These are phyloP conservation scores for Baorangia bicolor DNA, from an alignment of 768 basidiomycete species.

Conservation along the genomic window DNA sequence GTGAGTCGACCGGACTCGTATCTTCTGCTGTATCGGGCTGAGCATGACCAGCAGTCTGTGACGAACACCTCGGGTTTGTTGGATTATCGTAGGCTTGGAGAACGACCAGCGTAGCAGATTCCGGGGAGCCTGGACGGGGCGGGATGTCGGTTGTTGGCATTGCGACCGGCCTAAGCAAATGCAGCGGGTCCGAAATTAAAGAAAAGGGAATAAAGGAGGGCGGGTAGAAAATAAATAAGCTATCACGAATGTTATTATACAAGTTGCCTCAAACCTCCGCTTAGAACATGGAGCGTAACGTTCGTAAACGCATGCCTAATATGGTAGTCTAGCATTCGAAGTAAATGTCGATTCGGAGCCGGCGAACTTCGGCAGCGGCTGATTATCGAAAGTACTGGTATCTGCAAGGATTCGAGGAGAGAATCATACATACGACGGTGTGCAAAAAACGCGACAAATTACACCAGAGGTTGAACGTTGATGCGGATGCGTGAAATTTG, in stretches of 20 bases:
- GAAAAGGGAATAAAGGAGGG: slow-evolving; percentile 4
- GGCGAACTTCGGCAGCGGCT: neutral
- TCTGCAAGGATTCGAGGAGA: neutral
- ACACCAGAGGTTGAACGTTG: neutral
- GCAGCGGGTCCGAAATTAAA: slow-evolving; percentile 6
- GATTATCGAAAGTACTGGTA: neutral
- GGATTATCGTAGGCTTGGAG: slow-evolving; percentile 24
- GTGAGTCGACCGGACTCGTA: slow-evolving; percentile 10
- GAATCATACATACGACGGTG: neutral
- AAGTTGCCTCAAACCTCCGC: slow-evolving; percentile 5
- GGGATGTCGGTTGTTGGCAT: slow-evolving; percentile 13
- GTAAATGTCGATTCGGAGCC: neutral
- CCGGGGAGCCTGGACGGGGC: slow-evolving; percentile 19
- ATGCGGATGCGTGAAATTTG: no score
- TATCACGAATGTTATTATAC: slow-evolving; percentile 2
- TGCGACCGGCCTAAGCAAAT: neutral
- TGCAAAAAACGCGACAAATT: neutral
- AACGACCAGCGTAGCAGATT: slow-evolving; percentile 32
- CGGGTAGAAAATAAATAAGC: slow-evolving; percentile 19
- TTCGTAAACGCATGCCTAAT: slow-evolving; percentile 36
- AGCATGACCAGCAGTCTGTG: neutral
- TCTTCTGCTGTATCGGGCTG: slow-evolving; percentile 3
- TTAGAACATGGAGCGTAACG: slow-evolving; percentile 20
- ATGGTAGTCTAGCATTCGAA: slow-evolving; percentile 9
- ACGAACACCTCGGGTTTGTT: neutral